Base-by-base conservation (phyloP, 257 asterid genomes). In the Lavandula angustifolia region DNA sequence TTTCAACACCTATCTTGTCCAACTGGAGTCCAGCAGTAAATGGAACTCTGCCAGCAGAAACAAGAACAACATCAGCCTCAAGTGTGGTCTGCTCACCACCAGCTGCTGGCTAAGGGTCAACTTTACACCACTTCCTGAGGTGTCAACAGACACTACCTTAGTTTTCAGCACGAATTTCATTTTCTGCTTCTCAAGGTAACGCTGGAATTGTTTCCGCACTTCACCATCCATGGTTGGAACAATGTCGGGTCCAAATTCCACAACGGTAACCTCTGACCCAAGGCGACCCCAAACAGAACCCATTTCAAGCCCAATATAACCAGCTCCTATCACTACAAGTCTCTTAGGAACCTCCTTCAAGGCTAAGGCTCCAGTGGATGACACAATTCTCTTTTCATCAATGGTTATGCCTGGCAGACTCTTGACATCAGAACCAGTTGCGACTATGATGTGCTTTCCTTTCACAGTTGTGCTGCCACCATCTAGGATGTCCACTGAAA, bases 181-280 rank as follows among this genome's bases (percentile, higher is more conserved):
- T 79, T 89, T 86, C 75, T 91, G 98, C 86, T 91, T 88, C 88
- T 91, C 98, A 16, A 91, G 90, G 43, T 88, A 58, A 51, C 96
- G 95, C 43, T 91, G 96, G 55, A 91, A 91, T 66, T 86, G 98
- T 64, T 84, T 91, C 14, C 98, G 92, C 38, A 91, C 59, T 79
- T 91, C 98, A 54, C 78, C 83, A 66, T 91, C 98, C 95, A 92
- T n/a, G n/a, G n/a, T n/a, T n/a, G n/a, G n/a, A n/a, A n/a, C n/a
- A n/a, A n/a, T n/a, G n/a, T n/a, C n/a, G n/a, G n/a, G n/a, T n/a
- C n/a, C n/a, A n/a, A n/a, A n/a, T n/a, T n/a, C n/a, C n/a, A n/a
- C n/a, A n/a, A n/a, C n/a, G n/a, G n/a, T n/a, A n/a, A n/a, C n/a
- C n/a, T n/a, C n/a, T n/a, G n/a, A n/a, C n/a, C n/a, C n/a, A n/a